Evolutionary conservation across 2,329 filamentous ascomycete species (phyloP).

Genomic region (Ceratocystis papillata): DNA sequence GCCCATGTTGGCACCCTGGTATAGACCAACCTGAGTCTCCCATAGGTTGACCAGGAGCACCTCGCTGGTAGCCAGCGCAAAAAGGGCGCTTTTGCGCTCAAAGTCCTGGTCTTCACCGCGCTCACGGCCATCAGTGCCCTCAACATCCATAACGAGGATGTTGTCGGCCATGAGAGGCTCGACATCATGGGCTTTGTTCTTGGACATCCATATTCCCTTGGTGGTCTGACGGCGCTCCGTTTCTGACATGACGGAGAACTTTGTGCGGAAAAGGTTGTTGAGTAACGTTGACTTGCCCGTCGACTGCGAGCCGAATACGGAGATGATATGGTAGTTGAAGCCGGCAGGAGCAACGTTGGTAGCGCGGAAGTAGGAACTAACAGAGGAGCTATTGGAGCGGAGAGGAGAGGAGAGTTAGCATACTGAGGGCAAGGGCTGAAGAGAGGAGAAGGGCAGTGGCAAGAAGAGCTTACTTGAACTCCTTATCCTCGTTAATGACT

Average conservation of each 20-base stretch:
- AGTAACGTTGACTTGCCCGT: slow-evolving; percentile 96
- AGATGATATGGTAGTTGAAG: slow-evolving; percentile 99
- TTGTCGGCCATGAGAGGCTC: slow-evolving; percentile 76
- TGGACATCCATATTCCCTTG: slow-evolving; percentile 99
- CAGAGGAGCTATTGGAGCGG: slow-evolving; percentile 47
- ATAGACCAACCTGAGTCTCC: slow-evolving; percentile 97
- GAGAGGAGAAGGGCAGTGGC: not conserved
- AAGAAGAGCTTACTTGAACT: slow-evolving; percentile 67
- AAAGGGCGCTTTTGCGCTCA: slow-evolving; percentile 93
- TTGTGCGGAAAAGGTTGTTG: slow-evolving; percentile 88
- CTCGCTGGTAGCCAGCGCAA: slow-evolving; percentile 93
- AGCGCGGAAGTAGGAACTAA: slow-evolving; percentile 70
- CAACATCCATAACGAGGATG: slow-evolving; percentile 98
- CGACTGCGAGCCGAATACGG: slow-evolving; percentile 96
- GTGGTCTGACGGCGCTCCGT: slow-evolving; percentile 88
- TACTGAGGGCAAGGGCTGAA: slow-evolving; percentile 5
- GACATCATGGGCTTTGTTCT: slow-evolving; percentile 63
- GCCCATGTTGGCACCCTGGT: slow-evolving; percentile 98
- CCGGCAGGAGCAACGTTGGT: slow-evolving; percentile 76
- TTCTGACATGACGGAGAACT: slow-evolving; percentile 97
- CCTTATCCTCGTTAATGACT: slow-evolving; percentile 77
- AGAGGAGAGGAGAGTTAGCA: slow-evolving; percentile 24
- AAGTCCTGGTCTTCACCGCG: slow-evolving; percentile 97
- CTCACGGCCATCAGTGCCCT: slow-evolving; percentile 93
- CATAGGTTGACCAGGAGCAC: slow-evolving; percentile 98